These are phyloP conservation scores for Ophiostoma tasmaniense DNA, from an alignment of 2,329 filamentous ascomycete species.

Conservation along the genomic window DNA sequence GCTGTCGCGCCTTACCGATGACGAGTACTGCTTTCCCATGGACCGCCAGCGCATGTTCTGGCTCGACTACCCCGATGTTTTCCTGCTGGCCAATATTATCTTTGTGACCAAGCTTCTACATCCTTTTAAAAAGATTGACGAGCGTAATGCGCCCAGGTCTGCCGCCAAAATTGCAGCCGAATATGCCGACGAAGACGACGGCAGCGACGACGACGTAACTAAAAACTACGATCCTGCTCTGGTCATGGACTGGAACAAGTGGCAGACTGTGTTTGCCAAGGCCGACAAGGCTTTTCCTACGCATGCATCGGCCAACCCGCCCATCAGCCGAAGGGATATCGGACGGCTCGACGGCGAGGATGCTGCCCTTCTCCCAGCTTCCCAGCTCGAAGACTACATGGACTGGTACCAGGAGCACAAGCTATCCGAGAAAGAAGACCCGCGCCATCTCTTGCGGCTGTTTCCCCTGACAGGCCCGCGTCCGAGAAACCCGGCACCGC, in stretches of 20 bases:
- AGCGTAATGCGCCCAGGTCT: slow-evolving; percentile 13
- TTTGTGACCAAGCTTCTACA: slow-evolving; percentile 72
- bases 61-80: slow-evolving; percentile 63
- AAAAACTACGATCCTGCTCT: slow-evolving; percentile 46
- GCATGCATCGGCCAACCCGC: slow-evolving; percentile 16
- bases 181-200: background rate
- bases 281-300: background rate
- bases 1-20: slow-evolving; percentile 39
- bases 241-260: slow-evolving; percentile 64
- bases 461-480: slow-evolving; percentile 13
- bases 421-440: slow-evolving; percentile 16
- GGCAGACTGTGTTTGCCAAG: slow-evolving; percentile 47
- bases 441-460: slow-evolving; percentile 13
- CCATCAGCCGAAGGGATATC: background rate
- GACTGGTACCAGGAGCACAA: slow-evolving; percentile 69
- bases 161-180: slow-evolving; percentile 26
- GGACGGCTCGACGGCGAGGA: background rate
- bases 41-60: slow-evolving; percentile 37
- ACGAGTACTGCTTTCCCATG: slow-evolving; percentile 51
- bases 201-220: slow-evolving; percentile 20
- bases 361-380: slow-evolving; percentile 35
- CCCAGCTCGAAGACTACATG: slow-evolving; percentile 65
- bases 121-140: slow-evolving; percentile 47
- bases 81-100: slow-evolving; percentile 61
- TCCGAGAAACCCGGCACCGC: slow-evolving; percentile 12